These are phyloP conservation scores for Linnemannia schmuckeri DNA, from an alignment of 192 early-diverging fungal genomes.

Conservation along the genomic window DNA sequence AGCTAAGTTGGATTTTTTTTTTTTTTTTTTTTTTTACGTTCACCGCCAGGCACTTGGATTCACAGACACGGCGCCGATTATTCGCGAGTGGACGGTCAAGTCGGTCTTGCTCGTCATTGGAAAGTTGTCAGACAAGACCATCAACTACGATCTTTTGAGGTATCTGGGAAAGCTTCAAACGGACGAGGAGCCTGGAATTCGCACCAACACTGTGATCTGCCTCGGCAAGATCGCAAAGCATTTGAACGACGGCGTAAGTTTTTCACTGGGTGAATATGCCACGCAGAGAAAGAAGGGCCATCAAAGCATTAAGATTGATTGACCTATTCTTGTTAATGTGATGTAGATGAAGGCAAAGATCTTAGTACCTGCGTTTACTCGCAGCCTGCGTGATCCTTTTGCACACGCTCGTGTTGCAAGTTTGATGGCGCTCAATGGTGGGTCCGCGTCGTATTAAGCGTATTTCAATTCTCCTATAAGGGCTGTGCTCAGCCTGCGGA, in stretches of 20 bases:
- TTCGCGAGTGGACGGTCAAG: conserved; percentile 94
- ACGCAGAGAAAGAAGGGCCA: too few relatives aligned
- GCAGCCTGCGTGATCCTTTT: conserved; percentile 90
- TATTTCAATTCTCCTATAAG: background rate
- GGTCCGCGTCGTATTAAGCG: background rate
- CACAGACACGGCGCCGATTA: conserved; percentile 86
- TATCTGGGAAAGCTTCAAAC: conserved; percentile 91
- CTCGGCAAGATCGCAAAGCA: conserved; percentile 91
- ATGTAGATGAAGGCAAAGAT: conserved; percentile 81
- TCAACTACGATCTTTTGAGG: conserved; percentile 88
- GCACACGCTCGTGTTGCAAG: conserved; percentile 89
- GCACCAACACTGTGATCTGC: conserved; percentile 96
- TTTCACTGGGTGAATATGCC: background rate
- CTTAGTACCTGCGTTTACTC: conserved; percentile 85
- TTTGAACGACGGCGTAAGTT: conserved; percentile 77
- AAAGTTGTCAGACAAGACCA: conserved; percentile 75
- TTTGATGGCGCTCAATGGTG: conserved; percentile 79
- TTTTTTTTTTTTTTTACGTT: background rate
- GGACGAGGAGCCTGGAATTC: conserved; percentile 95
- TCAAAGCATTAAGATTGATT: background rate
- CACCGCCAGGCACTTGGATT: conserved; percentile 82
- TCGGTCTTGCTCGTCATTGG: conserved; percentile 76
- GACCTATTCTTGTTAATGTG: background rate
- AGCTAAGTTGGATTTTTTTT: background rate
- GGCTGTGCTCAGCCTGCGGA: background rate